Evolutionary conservation across 2,329 filamentous ascomycete genomes (phyloP), one percentile per base, ranked within the genome.

Genomic region (Chaetomiaceae sp.): DNA sequence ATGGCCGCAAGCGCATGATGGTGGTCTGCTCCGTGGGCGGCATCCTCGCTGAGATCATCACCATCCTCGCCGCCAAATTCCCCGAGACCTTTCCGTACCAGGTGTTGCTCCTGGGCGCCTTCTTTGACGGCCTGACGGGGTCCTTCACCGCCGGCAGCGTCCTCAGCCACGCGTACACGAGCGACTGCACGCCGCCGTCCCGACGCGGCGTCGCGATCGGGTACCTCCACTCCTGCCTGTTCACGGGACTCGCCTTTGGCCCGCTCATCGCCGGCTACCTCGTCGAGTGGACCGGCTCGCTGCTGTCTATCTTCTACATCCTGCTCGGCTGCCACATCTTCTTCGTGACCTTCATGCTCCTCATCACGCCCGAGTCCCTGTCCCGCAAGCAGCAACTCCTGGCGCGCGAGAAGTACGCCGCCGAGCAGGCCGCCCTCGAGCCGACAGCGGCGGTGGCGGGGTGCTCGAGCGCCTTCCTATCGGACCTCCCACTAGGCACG

Each of bases 221-320:
- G 6, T 91, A 90, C 62, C 84, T 97, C 58, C 88, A 97, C 58
- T 89, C 88, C 10, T 89, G 84, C 56, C 72, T 98, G 8, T 97
- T 95, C 64, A 76, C 78, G 2, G 93, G 93, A n/a, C 79, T 97
- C 37, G 91, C 93, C 0, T 67, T 91, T 26, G 93, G 93, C 0
- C 93, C 93, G 7, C 74, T 94, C 3, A 60, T 95, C 18, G 84
- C 89, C 0, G 90, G 86, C 2, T 84, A 86, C 56, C 72, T 96
- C 35, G 84, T 95, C 58, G 79, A 86, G 58, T 76, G 74, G 63
- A 90, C 86, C 0, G 86, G 86, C 7, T 79, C 78, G 35, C 73
- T 94, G 14, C 63, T 96, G 6, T 78, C 81, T n/a, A 78, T 95
- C 38, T 97, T 98, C 64, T 95, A 94, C 62, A 72, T 89, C 32